A percentile compares a stretch with the other conserved stretches of the same genome.
Evolutionary conservation across 257 asterid genomes (phyloP).

Genomic region (Craterostigma plantagineum): DNA sequence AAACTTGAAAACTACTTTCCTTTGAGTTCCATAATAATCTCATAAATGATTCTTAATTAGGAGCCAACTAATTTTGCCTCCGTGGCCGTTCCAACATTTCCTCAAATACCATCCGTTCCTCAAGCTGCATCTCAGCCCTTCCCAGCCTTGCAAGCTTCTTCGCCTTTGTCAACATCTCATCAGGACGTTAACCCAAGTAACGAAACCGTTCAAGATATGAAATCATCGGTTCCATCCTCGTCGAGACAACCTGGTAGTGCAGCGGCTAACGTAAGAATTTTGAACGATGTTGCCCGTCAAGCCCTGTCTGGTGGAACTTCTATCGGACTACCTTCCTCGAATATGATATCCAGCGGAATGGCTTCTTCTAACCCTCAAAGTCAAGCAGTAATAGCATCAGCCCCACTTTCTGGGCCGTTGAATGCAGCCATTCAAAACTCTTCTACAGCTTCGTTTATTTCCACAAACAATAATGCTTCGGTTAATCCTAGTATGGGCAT

Average conservation of each 20-base stretch:
- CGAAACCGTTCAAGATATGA: constrained; percentile 56
- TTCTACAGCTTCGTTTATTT: constrained; percentile 40
- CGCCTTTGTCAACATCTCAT: constrained; percentile 69
- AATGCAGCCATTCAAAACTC: constrained; percentile 20
- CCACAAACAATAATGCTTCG: constrained; percentile 33
- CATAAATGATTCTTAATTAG: no score
- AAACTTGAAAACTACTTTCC: no score
- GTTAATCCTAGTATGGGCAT: constrained; percentile 36
- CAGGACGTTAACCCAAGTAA: constrained; percentile 30
- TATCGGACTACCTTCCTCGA: constrained; percentile 56
- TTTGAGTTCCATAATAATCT: no score
- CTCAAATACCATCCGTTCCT: constrained; percentile 47
- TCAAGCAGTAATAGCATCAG: constrained; percentile 54
- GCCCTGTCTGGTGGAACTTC: constrained; percentile 70
- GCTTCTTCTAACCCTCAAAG: constrained; percentile 54
- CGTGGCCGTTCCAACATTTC: constrained; percentile 41
- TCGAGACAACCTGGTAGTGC: constrained; percentile 48
- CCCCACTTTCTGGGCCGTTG: no score
- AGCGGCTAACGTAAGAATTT: constrained; percentile 43
- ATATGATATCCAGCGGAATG: constrained; percentile 82
- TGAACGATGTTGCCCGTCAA: constrained; percentile 78
- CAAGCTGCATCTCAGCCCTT: constrained; percentile 58
- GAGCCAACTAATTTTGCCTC: constrained; percentile 66
- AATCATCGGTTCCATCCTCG: constrained; percentile 33
- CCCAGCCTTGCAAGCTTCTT: constrained; percentile 61